Evolutionary conservation across 129 eudicot genomes (phyloP), one percentile per base, ranked within the genome.

Genomic region (Saussurea involucrata): DNA sequence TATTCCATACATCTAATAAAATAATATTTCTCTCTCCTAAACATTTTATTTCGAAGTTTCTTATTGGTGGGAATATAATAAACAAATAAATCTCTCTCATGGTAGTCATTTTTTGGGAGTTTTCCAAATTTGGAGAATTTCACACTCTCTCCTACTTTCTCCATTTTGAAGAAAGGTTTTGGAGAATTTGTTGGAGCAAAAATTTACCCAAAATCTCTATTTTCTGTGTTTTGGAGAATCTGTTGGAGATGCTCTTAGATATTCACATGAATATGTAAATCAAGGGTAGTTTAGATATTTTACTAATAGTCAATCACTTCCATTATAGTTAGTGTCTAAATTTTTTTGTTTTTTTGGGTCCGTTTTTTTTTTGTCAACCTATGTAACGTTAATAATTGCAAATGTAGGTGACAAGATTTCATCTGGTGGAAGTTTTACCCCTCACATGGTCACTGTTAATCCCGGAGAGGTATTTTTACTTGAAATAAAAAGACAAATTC

Each of bases 371-470:
- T 21, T 58, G 22, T 63, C 18, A 66, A 44, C 66, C 37, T 34
- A 49, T 57, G 33, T 25, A 53, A 60, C 46, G 1, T 33, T n/a
- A 8, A 66, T 66, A 34, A 57, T 40, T 74, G 55, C 13, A 29
- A 49, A 33, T 80, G 69, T 76, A 89, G 96, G 92, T 68, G 92
- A 87, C 66, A 73, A 67, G 32, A 42, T 85, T 66, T 69, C 88
- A 11, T 82, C 93, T 55, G 98, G 98, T 53, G 89, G 87, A 73
- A 80, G 84, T 77, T 93, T 90, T 75, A 76, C 82, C 15, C 98
- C 98, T 17, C 98, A 87, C 57, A 76, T 90, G 81, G 84, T 93
- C 73, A 86, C 88, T 33, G 87, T 93, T 63, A 85, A 93, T 63
- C 76, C 88, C 3, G 98, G 98, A 15, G 97, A 93, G 96, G 98